phyloP scores from a whole-genome alignment of 768 basidiomycete species.

The Phylloporus sp. region DNA sequence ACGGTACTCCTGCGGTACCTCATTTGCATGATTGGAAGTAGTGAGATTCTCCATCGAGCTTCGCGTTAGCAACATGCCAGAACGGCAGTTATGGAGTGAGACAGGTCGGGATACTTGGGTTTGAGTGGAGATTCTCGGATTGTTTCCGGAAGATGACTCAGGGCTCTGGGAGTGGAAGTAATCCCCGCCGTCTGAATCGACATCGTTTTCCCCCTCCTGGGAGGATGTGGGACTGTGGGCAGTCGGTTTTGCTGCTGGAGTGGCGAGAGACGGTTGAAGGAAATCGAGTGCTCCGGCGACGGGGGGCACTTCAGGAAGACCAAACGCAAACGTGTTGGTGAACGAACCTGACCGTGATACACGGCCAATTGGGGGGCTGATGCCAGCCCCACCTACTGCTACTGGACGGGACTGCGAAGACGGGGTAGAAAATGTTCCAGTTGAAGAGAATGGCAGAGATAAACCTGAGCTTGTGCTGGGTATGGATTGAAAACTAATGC shows the following conservation, averaged over 20 bases:
- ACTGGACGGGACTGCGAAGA: constrained; percentile 24
- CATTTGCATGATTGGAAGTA: constrained; percentile 40
- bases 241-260: constrained; percentile 4
- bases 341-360: constrained; percentile 58
- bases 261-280: constrained; percentile 20
- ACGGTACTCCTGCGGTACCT: constrained; percentile 77
- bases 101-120: constrained; percentile 17
- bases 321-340: constrained; percentile 39
- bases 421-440: constrained; percentile 28
- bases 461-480: constrained; percentile 28
- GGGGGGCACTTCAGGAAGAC: constrained; percentile 29
- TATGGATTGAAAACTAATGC: constrained; percentile 30
- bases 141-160: constrained; percentile 27
- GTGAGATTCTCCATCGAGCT: constrained; percentile 26
- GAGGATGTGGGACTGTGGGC: constrained; percentile 33
- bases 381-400: constrained; percentile 20
- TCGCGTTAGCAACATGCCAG: constrained; percentile 13
- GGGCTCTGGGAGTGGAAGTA: constrained; percentile 28
- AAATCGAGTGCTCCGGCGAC: constrained; percentile 28
- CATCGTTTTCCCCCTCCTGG: constrained; percentile 49
- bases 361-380: constrained; percentile 41
- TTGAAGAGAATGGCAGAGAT: constrained; percentile 27
- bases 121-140: constrained; percentile 21
- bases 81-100: constrained; percentile 13
- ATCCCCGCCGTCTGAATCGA: constrained; percentile 40